Base-by-base conservation (phyloP, 352 stramenopile species). In the Globisporangium nagaii region DNA sequence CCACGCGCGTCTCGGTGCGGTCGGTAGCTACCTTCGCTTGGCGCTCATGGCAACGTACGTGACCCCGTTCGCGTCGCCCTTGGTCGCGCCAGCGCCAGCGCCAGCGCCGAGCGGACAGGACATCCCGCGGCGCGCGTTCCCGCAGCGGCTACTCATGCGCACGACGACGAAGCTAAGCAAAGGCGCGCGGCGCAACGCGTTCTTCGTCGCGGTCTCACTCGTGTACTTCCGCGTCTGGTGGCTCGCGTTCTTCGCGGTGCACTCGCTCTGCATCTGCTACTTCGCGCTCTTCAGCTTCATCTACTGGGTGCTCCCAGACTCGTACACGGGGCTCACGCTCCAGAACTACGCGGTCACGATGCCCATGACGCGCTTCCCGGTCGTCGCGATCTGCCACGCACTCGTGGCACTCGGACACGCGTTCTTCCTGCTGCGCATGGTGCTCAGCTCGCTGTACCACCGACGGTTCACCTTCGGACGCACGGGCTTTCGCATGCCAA, bases 361-460 rank as follows among this genome's bases (percentile, higher is more conserved):
- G 37, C 30, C 20, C 22, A 32, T 53, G 7, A 22, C 24, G 9
- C 25, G 36, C 27, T 53, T 53, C 13, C 48, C 37, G 12, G 2
- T 58, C 34, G 20, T 63, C 56, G 20, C 37, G 1, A 24, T 27
- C 31, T 44, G 37, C 15, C 56, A 58, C 25, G 32, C 25, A 17
- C 8, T 27, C 10, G 19, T 63, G 15, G 56, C 56, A 15, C 30
- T 25, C 12, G 39, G 47, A 0, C 56, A 63, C 48, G 48, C 37
- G 9, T 63, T 52, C 36, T 51, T 43, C n/a, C 35, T 63, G 36
- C 30, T 63, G 34, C 47, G 32, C 9, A 63, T 63, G 56, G 3
- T 62, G 27, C 13, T 58, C 20, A 43, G 39, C 17, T 52, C 56
- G 31, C 22, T 62, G 10, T 8, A 19, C 11, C 12, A 22, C 13